A percentile compares a stretch with the other conserved stretches of the same genome.
Evolutionary conservation across 2,329 filamentous ascomycete species (phyloP).

Genomic region (Chalara sp.): DNA sequence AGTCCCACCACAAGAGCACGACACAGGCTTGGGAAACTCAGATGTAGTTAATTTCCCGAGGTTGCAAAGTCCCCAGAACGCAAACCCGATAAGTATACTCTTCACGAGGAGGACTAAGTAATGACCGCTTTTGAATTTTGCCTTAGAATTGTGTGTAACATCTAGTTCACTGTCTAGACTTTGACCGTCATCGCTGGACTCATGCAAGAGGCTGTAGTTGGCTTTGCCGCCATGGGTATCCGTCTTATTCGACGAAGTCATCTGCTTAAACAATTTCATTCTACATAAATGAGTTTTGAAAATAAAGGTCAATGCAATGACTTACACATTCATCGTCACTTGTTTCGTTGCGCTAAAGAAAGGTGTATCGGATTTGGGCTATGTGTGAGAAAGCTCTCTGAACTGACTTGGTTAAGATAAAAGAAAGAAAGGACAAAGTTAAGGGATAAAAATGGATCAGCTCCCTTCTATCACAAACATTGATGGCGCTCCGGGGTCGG

Average conservation of each 20-base stretch:
- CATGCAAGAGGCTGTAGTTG: slow-evolving; percentile 2
- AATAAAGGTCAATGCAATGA: neutral
- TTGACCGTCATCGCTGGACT: slow-evolving; percentile 3
- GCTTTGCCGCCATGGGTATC: neutral
- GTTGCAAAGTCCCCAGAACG: slow-evolving; percentile 1
- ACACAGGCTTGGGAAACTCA: neutral
- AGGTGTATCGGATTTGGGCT: neutral
- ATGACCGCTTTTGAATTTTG: neutral
- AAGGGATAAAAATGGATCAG: neutral
- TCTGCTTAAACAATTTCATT: slow-evolving; percentile 2
- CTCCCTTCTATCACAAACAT: neutral
- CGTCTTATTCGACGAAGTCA: neutral
- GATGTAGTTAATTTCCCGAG: neutral
- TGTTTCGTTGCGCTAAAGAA: neutral
- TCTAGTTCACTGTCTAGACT: neutral
- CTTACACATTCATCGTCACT: neutral
- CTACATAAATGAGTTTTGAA: neutral
- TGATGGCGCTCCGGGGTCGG: neutral
- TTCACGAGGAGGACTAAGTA: neutral
- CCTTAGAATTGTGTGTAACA: neutral
- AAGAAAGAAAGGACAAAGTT: neutral
- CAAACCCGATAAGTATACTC: neutral
- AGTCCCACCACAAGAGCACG: slow-evolving; percentile 19
- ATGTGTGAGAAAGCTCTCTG: neutral
- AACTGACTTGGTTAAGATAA: neutral